Evolutionary conservation across 1,139 yeast genomes (phyloP), one percentile per base, ranked within the genome.

Genomic region (Trichomonascaceae sp.): DNA sequence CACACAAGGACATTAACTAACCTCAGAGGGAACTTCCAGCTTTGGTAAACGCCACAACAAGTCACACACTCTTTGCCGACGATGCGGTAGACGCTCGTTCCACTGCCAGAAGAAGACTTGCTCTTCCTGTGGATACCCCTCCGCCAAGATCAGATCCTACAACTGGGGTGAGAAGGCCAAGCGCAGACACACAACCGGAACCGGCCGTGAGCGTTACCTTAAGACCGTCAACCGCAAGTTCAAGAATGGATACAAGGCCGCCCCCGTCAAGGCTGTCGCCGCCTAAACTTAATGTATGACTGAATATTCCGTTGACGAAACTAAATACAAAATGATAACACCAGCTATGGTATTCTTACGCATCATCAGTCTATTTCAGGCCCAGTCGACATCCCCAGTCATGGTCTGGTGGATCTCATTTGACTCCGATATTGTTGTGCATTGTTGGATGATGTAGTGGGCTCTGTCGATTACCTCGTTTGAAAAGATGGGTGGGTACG

Each of bases 31-130:
- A 84, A 89, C 98, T 70, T 94, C 97, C 75, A 84, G 96, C 68
- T 79, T 84, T 76, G 97, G 98, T 79, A 89, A 87, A 76, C 85
- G 93, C 71, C 97, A 89, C 85, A 87, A 82, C 92, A 92, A 92
- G 76, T 79, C 97, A 66, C 99, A 89, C 85, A 81, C 93, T 65
- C 75, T 87, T 71, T 92, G 99, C 77, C 84, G 79, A 77, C 85
- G 97, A 80, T 89, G 99, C 76, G 97, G 97, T 61, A 72, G 75
- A 64, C 94, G 97, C 76, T 79, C 96, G 47, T 89, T 87, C 93
- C 98, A 92, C 76, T 70, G 79, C 67, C 98, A 89, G 75, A 89
- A 87, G 93, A 80, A 84, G 77, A 85, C 95, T 60, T 89, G 99
- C 74, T 66, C 98, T 66, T 71, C 93, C 56, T 89, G 99, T 74